phyloP scores from a whole-genome alignment of 176 grass and related monocot species.

The Oropetium thomaeum region DNA sequence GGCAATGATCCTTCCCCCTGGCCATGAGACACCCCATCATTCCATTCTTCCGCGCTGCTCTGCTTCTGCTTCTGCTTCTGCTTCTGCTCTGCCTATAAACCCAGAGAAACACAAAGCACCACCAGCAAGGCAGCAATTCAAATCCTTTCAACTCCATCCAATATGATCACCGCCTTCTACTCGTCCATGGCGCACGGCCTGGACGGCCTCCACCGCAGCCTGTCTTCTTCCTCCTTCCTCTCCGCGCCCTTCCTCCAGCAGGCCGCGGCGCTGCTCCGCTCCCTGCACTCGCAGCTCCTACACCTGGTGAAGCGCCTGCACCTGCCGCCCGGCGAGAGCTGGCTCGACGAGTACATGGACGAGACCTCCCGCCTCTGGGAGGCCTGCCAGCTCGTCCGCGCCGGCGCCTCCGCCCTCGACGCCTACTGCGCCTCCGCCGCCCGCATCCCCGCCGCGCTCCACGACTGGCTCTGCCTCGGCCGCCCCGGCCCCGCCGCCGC shows the following conservation, averaged over 20 bases:
- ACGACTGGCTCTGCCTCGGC: conserved; percentile 24
- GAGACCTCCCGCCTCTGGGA: conserved; percentile 74
- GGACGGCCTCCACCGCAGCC: conserved; percentile 38
- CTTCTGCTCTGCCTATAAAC: conserved; percentile 16
- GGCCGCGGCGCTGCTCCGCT: conserved; percentile 32
- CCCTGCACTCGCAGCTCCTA: conserved; percentile 55
- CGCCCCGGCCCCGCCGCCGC: background rate
- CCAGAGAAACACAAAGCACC: background rate
- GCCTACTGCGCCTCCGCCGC: conserved; percentile 49
- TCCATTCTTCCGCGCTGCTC: background rate
- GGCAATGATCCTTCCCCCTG: conserved; percentile 57
- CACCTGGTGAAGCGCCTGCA: conserved; percentile 57
- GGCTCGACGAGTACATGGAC: conserved; percentile 89
- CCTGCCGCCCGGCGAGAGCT: conserved; percentile 61
- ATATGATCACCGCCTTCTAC: conserved; percentile 65
- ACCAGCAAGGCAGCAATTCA: background rate
- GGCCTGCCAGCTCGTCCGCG: conserved; percentile 52
- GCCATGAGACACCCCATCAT: conserved; percentile 70
- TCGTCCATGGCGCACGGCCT: conserved; percentile 49
- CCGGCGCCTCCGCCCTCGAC: conserved; percentile 48
- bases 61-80: background rate
- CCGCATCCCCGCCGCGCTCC: conserved; percentile 18
- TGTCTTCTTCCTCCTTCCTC: conserved; percentile 34
- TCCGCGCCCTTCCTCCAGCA: conserved; percentile 53
- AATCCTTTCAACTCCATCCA: no score